Evolutionary conservation across 148 eudicot genomes (phyloP).

Genomic region (Spergularia marina): DNA sequence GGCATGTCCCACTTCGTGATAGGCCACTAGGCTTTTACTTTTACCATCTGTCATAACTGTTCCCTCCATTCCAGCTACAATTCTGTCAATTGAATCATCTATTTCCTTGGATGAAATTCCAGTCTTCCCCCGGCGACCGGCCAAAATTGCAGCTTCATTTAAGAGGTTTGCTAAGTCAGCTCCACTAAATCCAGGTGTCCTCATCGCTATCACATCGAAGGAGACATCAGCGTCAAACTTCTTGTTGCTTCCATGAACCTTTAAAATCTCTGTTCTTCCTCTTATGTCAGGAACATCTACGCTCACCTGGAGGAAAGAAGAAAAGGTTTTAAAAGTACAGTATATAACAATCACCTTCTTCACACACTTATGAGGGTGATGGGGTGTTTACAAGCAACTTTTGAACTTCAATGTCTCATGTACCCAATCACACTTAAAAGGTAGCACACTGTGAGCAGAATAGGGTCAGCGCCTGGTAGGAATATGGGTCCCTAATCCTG

Average conservation of each 20-base stretch:
- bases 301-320: constrained; percentile 49
- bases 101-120: constrained; percentile 87
- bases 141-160: constrained; percentile 96
- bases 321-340: not conserved
- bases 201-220: constrained; percentile 94
- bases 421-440: no score
- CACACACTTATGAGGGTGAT: not conserved
- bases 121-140: constrained; percentile 94
- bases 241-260: constrained; percentile 91
- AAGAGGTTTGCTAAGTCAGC: constrained; percentile 96
- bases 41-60: constrained; percentile 98
- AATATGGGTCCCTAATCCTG: no score
- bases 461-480: no score
- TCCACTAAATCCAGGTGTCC: constrained; percentile 99
- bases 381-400: not conserved
- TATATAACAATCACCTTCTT: not conserved
- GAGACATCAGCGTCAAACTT: constrained; percentile 86
- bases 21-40: constrained; percentile 98
- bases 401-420: no score
- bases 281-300: constrained; percentile 96
- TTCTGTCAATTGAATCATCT: constrained; percentile 96
- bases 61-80: constrained; percentile 99
- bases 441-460: no score
- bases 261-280: constrained; percentile 94
- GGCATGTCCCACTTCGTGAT: constrained; percentile 99